phyloP scores from a whole-genome alignment of 371 early-diverging fungal genomes.

The Zopfochytrium polystomum region DNA sequence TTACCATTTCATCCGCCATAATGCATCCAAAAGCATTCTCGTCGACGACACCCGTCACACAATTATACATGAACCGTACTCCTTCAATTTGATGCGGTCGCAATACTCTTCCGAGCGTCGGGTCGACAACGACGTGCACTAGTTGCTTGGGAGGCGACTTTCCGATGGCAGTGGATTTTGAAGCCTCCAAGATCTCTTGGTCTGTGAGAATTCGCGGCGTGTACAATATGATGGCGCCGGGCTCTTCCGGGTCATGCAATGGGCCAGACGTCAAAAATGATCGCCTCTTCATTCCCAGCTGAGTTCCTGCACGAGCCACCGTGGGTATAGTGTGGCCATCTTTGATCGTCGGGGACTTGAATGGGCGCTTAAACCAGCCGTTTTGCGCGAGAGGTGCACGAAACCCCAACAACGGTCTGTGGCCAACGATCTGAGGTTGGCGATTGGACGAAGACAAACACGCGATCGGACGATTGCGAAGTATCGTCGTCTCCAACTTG shows the following conservation, averaged over 20 bases:
- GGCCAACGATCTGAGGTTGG: too few relatives aligned
- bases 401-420: too few relatives aligned
- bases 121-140: conserved; percentile 77
- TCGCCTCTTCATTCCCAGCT: background rate
- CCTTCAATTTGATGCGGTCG: conserved; percentile 96
- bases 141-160: conserved; percentile 26
- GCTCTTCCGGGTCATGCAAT: conserved; percentile 80
- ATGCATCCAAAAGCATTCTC: conserved; percentile 77
- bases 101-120: conserved; percentile 74
- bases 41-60: conserved; percentile 76
- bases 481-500: too few relatives aligned
- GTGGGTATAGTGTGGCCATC: too few relatives aligned
- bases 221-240: conserved; percentile 82
- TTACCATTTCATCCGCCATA: conserved; percentile 97
- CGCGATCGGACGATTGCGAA: too few relatives aligned
- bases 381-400: too few relatives aligned
- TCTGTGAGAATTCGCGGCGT: conserved; percentile 50
- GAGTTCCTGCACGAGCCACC: background rate
- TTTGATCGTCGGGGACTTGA: too few relatives aligned
- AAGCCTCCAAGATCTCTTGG: conserved; percentile 11
- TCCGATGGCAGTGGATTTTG: conserved; percentile 38
- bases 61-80: conserved; percentile 87
- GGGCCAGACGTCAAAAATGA: conserved; percentile 43
- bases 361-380: too few relatives aligned
- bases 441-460: too few relatives aligned